These are phyloP conservation scores for Trichosporon asahii DNA, from an alignment of 1,284 basidiomycete genomes.

Conservation along the genomic window DNA sequence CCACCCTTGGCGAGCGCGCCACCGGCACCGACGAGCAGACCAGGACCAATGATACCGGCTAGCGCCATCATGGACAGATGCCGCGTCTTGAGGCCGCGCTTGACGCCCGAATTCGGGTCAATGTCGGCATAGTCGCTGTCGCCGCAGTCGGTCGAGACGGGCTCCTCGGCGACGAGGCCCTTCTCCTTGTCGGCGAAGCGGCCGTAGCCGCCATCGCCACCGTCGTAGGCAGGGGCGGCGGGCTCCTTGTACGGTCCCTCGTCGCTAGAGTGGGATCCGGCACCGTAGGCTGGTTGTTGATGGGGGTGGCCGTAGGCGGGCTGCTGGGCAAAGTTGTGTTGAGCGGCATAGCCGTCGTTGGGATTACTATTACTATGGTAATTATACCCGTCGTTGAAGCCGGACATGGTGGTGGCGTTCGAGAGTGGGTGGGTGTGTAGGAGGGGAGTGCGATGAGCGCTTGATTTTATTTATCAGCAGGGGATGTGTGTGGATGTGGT, in stretches of 20 bases:
- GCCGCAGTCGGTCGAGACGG: not conserved
- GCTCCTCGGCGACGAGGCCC: not conserved
- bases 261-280: not conserved
- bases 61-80: constrained; percentile 40
- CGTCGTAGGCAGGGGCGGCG: not conserved
- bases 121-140: constrained; percentile 14
- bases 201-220: not conserved
- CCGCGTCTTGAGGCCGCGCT: constrained; percentile 31
- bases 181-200: not conserved
- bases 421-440: not conserved
- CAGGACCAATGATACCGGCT: constrained; percentile 30
- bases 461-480: not conserved
- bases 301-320: not conserved
- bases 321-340: not conserved
- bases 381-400: constrained; percentile 7
- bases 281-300: too few relatives aligned
- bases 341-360: not conserved
- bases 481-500: not conserved
- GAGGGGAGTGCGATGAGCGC: not conserved
- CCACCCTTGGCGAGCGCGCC: constrained; percentile 26
- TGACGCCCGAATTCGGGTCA: constrained; percentile 23
- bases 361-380: not conserved
- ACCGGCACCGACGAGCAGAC: constrained; percentile 29
- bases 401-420: not conserved
- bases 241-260: not conserved